Base-by-base conservation (phyloP, 352 stramenopile genomes). In the Salisapilia sapeloensis region DNA sequence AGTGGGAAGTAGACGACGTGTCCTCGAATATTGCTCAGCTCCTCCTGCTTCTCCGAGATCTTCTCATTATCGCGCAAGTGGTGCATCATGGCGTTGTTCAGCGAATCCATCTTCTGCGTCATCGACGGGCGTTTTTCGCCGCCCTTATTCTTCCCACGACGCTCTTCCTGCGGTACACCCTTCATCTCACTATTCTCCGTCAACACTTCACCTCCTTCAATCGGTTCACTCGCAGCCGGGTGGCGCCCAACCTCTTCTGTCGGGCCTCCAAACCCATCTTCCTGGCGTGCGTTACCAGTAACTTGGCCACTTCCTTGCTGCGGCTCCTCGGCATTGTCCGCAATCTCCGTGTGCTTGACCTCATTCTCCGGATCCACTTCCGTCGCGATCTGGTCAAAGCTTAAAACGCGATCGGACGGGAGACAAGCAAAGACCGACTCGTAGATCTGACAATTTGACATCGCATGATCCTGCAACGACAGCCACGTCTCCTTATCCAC, bases 1-100 rank as follows among this genome's bases (percentile, higher is more conserved):
- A 90, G 60, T 12, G 75, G 75, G 42, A 90, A 90, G 51, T 90
- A 86, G 34, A 86, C 71, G 33, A 86, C 74, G 42, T 90, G 69
- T 34, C 75, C 71, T 33, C 64, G 60, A 13, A 90, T 50, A 24
- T 71, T 59, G 36, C 55, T 43, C 30, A 90, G 50, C 31, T 84
- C 65, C 38, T 72, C 46, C 44, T 84, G 72, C 36, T 60, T 46
- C 24, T 67, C 44, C 11, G 56, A 42, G 42, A 75, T 84, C 42
- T 78, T 61, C 19, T 45, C 41, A 25, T 57, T 63, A 37, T 82
- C 58, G 28, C 72, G 67, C 44, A 84, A 60, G 42, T 84, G 76
- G n/a, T 72, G 42, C 10, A 56, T 66, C 49, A 89, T 70, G 23
- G 52, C 59, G 9, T 50, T 58, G 24, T 53, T 76, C 24, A 82